Evolutionary conservation across 2,329 filamentous ascomycete genomes (phyloP).

Genomic region (Fonsecaea monophora): DNA sequence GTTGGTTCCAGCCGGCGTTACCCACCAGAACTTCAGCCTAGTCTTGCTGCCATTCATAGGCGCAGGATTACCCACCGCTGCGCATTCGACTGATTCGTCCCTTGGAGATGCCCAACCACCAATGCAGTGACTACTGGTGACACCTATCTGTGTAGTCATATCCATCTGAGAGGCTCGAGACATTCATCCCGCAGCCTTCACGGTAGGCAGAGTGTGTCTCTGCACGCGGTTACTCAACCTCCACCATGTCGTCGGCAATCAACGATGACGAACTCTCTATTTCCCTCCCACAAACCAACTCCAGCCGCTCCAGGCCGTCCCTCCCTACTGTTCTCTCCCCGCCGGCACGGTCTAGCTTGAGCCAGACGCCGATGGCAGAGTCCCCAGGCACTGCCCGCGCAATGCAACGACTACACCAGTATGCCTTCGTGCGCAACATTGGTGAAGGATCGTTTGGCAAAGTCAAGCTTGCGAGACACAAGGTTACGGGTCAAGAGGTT

Average conservation of each 20-base stretch:
- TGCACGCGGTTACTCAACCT: constrained; percentile 7
- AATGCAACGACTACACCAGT: constrained; percentile 87
- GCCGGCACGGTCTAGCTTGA: constrained; percentile 28
- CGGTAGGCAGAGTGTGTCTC: constrained; percentile 1
- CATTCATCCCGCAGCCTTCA: not conserved
- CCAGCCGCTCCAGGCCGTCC: constrained; percentile 38
- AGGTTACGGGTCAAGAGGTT: constrained; percentile 91
- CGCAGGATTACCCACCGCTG: constrained; percentile 5
- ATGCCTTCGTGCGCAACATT: constrained; percentile 86
- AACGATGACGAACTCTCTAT: constrained; percentile 49
- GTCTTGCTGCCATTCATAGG: not conserved
- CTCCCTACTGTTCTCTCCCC: constrained; percentile 39
- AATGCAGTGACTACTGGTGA: constrained; percentile 38
- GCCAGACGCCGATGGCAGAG: constrained; percentile 44
- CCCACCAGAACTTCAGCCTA: not conserved
- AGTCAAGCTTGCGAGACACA: constrained; percentile 94
- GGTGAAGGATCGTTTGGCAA: constrained; percentile 98
- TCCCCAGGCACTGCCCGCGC: constrained; percentile 60
- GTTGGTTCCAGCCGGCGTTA: not conserved
- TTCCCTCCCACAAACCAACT: constrained; percentile 43
- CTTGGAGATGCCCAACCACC: constrained; percentile 31
- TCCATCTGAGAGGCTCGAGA: not conserved
- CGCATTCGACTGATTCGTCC: not conserved
- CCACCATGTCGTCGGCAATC: constrained; percentile 46
- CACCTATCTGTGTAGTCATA: constrained; percentile 5